Evolutionary conservation across 495 filamentous ascomycete genomes (phyloP).

Genomic region (Penicillium ochrochloron): DNA sequence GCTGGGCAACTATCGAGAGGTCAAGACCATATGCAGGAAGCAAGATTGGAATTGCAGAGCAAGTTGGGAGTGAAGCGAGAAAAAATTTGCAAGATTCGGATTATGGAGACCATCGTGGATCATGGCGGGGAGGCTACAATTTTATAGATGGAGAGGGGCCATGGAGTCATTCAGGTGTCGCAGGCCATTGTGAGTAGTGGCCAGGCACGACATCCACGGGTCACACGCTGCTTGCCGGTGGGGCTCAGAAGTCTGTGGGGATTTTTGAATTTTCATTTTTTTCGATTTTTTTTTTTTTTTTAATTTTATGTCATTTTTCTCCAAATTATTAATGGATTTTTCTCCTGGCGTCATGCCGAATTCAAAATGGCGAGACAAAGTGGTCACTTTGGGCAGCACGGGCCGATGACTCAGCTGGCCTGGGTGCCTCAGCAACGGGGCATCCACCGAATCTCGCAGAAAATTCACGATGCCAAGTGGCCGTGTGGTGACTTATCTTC

Average conservation of each 20-base stretch:
- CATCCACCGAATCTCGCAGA: background rate
- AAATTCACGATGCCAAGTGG: background rate
- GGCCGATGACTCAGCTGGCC: constrained; percentile 10
- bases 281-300: constrained; percentile 30
- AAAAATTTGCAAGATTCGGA: constrained; percentile 6
- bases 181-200: constrained; percentile 10
- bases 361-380: constrained; percentile 14
- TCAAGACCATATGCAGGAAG: constrained; percentile 28
- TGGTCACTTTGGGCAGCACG: background rate
- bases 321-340: background rate
- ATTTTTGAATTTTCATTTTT: constrained; percentile 20
- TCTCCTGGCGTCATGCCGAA: constrained; percentile 23
- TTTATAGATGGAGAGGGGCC: constrained; percentile 26
- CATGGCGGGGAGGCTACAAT: constrained; percentile 16
- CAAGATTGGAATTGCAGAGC: constrained; percentile 9
- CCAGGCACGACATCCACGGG: constrained; percentile 36
- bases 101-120: constrained; percentile 13
- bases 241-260: constrained; percentile 19
- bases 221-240: constrained; percentile 30
- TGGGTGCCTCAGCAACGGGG: constrained; percentile 22
- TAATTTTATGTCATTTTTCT: constrained; percentile 17
- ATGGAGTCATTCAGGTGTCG: constrained; percentile 19
- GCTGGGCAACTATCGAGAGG: constrained; percentile 27
- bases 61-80: constrained; percentile 1
- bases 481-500: background rate